Conservation (phyloP, 306 rosid species). For the Acmispon strigosus region DNA sequence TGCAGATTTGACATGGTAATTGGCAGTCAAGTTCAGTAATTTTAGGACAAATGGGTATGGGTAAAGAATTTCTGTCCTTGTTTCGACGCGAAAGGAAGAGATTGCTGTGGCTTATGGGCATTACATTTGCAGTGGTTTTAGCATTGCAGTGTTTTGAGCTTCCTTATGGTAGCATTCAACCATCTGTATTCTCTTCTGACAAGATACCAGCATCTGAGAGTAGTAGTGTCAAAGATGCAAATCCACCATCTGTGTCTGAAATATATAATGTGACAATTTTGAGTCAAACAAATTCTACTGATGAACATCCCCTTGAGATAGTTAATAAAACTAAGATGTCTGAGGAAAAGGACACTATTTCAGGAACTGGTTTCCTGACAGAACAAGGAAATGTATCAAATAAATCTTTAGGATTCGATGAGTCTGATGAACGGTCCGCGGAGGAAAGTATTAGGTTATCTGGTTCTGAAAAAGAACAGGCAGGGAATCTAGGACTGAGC, state of each 20-base stretch:
- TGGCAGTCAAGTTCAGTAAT: conserved; percentile 11
- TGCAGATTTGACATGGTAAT: conserved; percentile 42
- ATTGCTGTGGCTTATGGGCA: conserved; percentile 44
- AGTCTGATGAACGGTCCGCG: conserved; percentile 22
- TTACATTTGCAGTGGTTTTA: conserved; percentile 46
- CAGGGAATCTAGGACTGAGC: conserved; percentile 19
- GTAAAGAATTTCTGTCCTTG: conserved; percentile 33
- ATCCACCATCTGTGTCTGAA: conserved; percentile 21
- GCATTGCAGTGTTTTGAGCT: conserved; percentile 47
- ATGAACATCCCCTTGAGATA: conserved; percentile 10
- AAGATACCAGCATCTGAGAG: conserved; percentile 21
- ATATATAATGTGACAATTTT: conserved; percentile 8
- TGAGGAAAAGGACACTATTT: conserved; percentile 6
- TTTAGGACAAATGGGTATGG: conserved; percentile 54
- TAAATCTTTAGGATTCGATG: conserved; percentile 24
- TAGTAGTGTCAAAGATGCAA: conserved; percentile 13
- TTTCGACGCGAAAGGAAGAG: conserved; percentile 44
- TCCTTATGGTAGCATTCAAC: conserved; percentile 33
- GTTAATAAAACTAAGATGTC: conserved; percentile 21
- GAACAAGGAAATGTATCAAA: conserved; percentile 23
- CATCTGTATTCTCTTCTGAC: conserved; percentile 23
- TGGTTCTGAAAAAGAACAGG: conserved; percentile 15
- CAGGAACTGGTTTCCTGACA: conserved; percentile 7
- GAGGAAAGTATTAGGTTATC: conserved; percentile 6
- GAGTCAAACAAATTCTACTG: conserved; percentile 27